A percentile compares a stretch with the other conserved stretches of the same genome.
Evolutionary conservation across 2,329 filamentous ascomycete species (phyloP).

Genomic region (Aspergillus viridinutans): DNA sequence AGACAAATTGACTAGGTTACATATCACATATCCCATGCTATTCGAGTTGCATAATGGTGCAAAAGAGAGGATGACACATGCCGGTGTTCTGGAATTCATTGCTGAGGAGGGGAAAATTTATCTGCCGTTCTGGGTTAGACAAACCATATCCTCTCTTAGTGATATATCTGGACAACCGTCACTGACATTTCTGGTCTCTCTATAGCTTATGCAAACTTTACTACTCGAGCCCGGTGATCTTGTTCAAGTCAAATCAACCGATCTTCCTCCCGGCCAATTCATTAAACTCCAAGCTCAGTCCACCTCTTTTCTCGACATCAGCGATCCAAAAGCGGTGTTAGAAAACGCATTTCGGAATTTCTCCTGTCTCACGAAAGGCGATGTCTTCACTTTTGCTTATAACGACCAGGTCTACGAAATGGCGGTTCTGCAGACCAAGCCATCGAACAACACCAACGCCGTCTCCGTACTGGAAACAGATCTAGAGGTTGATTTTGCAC

Average conservation of each 20-base stretch:
- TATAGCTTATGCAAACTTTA: slow-evolving; percentile 88
- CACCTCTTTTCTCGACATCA: slow-evolving; percentile 90
- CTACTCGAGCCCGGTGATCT: slow-evolving; percentile 87
- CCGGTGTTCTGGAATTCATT: slow-evolving; percentile 93
- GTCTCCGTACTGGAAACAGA: slow-evolving; percentile 95
- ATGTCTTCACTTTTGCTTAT: slow-evolving; percentile 94
- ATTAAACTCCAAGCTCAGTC: slow-evolving; percentile 97
- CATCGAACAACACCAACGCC: slow-evolving; percentile 73
- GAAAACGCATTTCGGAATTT: slow-evolving; percentile 97
- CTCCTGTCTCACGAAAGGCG: slow-evolving; percentile 85
- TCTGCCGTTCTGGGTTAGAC: slow-evolving; percentile 81
- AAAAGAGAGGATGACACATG: slow-evolving; percentile 76
- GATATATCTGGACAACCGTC: background rate
- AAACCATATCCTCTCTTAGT: background rate
- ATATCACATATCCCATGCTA: slow-evolving; percentile 95
- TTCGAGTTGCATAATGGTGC: slow-evolving; percentile 93
- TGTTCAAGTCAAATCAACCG: slow-evolving; percentile 90
- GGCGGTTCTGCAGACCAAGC: slow-evolving; percentile 89
- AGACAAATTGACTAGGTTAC: slow-evolving; percentile 91
- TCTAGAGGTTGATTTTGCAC: slow-evolving; percentile 90
- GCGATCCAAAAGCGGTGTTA: slow-evolving; percentile 92
- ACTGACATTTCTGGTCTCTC: slow-evolving; percentile 3
- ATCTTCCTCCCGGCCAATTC: slow-evolving; percentile 80
- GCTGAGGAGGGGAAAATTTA: slow-evolving; percentile 97
- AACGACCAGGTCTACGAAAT: slow-evolving; percentile 93